Conservation (phyloP, 2,329 filamentous ascomycete species). For the Pestalotiopsis sp. region DNA sequence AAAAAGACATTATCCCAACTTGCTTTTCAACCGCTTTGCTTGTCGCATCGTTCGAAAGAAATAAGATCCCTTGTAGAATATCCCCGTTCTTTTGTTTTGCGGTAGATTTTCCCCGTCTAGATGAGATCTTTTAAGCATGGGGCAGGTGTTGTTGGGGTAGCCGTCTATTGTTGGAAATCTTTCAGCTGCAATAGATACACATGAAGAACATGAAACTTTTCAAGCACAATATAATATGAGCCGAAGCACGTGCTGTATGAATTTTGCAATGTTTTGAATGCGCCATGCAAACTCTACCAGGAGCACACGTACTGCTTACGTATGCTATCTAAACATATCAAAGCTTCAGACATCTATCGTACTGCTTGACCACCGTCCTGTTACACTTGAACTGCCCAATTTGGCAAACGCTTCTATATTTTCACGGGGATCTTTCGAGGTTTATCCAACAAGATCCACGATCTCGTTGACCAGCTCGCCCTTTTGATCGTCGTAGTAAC, state of each 20-base stretch:
- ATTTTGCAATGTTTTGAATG: not conserved
- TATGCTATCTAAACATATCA: not conserved
- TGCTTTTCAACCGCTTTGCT: not conserved
- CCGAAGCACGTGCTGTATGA: not conserved
- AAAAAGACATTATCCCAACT: not conserved
- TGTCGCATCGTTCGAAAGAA: not conserved
- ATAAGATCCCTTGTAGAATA: not conserved
- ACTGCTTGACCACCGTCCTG: not conserved
- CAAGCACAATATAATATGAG: not conserved
- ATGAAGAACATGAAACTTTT: too few relatives aligned
- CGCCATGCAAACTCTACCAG: not conserved
- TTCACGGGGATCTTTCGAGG: not conserved
- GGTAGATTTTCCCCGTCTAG: not conserved
- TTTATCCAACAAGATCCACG: constrained; percentile 85
- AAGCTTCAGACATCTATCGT: not conserved
- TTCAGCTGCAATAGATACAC: too few relatives aligned
- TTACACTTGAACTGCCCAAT: not conserved
- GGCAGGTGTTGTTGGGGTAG: not conserved
- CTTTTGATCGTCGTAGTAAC: constrained; percentile 69
- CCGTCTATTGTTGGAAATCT: not conserved
- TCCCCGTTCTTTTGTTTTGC: not conserved
- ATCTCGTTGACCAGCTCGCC: constrained; percentile 88
- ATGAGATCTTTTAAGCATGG: not conserved
- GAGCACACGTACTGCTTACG: not conserved
- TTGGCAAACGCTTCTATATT: not conserved